phyloP scores from a whole-genome alignment of 1,284 basidiomycete species.

The Tylopilus sp. region DNA sequence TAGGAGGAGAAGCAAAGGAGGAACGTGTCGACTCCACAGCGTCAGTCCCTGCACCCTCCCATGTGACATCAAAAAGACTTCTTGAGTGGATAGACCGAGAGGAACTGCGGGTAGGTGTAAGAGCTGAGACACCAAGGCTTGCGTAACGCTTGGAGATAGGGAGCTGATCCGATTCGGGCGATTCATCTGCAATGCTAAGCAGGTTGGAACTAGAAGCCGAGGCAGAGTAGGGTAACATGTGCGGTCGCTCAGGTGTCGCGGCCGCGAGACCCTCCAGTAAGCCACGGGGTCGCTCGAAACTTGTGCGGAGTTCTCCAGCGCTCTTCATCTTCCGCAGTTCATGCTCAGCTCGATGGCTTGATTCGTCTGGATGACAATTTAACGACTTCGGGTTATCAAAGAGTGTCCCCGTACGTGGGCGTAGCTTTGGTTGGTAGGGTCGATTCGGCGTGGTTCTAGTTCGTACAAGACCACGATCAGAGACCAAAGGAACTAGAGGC shows the following conservation, averaged over 20 bases:
- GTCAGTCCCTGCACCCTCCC: conserved; percentile 24
- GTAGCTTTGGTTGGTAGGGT: conserved; percentile 51
- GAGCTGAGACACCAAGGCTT: conserved; percentile 54
- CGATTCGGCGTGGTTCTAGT: conserved; percentile 72
- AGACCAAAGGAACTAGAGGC: conserved; percentile 29
- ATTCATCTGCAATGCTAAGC: conserved; percentile 36
- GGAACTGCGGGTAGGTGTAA: conserved; percentile 35
- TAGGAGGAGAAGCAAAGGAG: conserved; percentile 28
- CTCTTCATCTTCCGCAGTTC: conserved; percentile 84
- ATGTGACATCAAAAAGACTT: conserved; percentile 43
- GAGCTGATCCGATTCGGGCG: conserved; percentile 36
- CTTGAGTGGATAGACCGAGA: conserved; percentile 47
- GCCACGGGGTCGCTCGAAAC: conserved; percentile 31
- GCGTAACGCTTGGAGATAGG: conserved; percentile 56
- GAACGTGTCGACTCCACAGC: conserved; percentile 19
- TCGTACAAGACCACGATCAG: conserved; percentile 51
- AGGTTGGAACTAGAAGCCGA: conserved; percentile 65
- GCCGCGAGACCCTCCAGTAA: conserved; percentile 15
- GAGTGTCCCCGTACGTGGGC: conserved; percentile 24
- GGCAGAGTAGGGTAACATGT: conserved; percentile 48
- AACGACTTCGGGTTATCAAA: conserved; percentile 27
- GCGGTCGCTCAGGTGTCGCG: conserved; percentile 35
- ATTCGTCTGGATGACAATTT: conserved; percentile 35
- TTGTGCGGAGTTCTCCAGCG: conserved; percentile 71
- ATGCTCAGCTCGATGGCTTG: conserved; percentile 45